These are phyloP conservation scores for Euphrasia arctica DNA, from an alignment of 305 asterid species.

Conservation along the genomic window DNA sequence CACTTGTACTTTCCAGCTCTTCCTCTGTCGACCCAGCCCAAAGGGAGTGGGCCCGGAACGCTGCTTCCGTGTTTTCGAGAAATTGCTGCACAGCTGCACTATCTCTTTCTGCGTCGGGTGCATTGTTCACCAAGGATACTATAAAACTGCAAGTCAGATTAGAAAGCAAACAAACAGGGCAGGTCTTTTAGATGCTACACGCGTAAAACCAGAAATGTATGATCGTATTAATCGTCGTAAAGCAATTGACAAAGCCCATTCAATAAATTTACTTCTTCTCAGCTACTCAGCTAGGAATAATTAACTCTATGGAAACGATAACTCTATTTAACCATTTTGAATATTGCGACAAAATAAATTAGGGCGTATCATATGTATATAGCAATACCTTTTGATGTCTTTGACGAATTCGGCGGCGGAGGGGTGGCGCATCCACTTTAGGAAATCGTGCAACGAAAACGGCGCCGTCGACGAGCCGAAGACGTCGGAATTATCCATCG, in stretches of 20 bases:
- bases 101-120: slow-evolving; percentile 84
- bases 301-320: background rate
- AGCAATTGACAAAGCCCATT: too few species aligned
- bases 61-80: slow-evolving; percentile 87
- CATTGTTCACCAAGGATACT: slow-evolving; percentile 79
- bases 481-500: slow-evolving; percentile 36
- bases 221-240: background rate
- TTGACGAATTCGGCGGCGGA: slow-evolving; percentile 36
- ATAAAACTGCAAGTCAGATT: slow-evolving; percentile 56
- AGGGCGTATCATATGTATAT: too few species aligned
- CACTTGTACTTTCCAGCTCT: slow-evolving; percentile 96
- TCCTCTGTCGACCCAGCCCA: slow-evolving; percentile 96
- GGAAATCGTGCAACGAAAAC: slow-evolving; percentile 93
- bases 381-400: slow-evolving; percentile 68
- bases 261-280: background rate
- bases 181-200: background rate
- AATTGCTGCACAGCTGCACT: slow-evolving; percentile 84
- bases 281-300: slow-evolving; percentile 16
- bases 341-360: too few species aligned
- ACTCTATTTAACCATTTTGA: background rate
- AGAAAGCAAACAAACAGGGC: background rate
- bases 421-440: slow-evolving; percentile 98
- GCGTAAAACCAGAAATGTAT: background rate
- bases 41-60: slow-evolving; percentile 88
- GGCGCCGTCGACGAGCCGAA: slow-evolving; percentile 85